A percentile compares a stretch with the other conserved stretches of the same genome.
Evolutionary conservation across 2,329 filamentous ascomycete species (phyloP).

Genomic region (Lachnum nothofagi): DNA sequence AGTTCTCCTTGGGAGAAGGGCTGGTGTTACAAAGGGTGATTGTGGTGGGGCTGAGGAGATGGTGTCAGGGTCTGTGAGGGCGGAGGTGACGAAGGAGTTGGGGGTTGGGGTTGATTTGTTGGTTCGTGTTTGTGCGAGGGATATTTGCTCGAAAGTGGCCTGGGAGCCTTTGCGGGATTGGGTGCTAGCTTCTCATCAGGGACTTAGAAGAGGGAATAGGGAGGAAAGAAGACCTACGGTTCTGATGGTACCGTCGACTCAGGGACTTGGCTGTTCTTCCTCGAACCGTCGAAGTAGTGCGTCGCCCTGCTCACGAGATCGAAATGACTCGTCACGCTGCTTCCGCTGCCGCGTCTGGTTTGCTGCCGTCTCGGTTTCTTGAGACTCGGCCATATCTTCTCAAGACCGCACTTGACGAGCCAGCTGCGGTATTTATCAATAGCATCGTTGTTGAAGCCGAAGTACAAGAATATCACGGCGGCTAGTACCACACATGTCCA

Average conservation of each 20-base stretch:
- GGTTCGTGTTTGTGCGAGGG: background rate
- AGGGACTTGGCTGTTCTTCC: constrained; percentile 11
- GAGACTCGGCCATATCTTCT: constrained; percentile 22
- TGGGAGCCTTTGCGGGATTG: constrained; percentile 8
- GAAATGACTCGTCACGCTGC: constrained; percentile 11
- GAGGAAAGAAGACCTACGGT: constrained; percentile 1
- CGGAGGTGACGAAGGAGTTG: background rate
- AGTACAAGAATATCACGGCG: constrained; percentile 56
- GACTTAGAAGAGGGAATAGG: background rate
- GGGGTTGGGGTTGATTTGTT: background rate
- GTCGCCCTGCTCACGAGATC: constrained; percentile 25
- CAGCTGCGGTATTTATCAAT: constrained; percentile 43
- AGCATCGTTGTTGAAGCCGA: constrained; percentile 60
- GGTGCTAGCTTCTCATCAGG: background rate
- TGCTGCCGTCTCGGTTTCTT: constrained; percentile 11
- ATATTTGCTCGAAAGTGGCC: constrained; percentile 8
- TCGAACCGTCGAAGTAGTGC: constrained; percentile 22
- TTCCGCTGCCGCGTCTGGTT: background rate
- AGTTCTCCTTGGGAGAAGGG: background rate
- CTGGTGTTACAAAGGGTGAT: constrained; percentile 1
- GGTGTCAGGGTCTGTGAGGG: background rate
- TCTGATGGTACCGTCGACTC: constrained; percentile 2
- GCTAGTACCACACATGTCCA: constrained; percentile 53
- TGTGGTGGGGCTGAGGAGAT: background rate
- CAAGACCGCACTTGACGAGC: constrained; percentile 22